Base-by-base conservation (phyloP, 23 red algal species). In the Agarophyton chilense region DNA sequence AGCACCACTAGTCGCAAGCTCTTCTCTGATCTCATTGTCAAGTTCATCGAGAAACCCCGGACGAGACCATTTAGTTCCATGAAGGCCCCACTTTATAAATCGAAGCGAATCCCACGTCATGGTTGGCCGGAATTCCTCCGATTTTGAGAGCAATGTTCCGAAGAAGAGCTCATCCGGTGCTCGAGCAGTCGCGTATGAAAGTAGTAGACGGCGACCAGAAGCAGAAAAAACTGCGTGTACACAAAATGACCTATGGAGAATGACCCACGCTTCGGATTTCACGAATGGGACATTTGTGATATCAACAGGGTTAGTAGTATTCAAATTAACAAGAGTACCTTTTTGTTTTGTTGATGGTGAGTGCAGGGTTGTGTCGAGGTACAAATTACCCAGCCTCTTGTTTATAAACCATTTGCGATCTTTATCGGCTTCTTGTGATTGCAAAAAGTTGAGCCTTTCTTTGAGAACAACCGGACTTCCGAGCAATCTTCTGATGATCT, bases 151-250 rank as follows among this genome's bases (percentile, higher is more conserved):
- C 38, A 84, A 31, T 12, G 84, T 90, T 50, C 77, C 84, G 52
- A 95, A 95, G 65, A 82, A 95, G 32, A 83, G 85, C 57, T 95
- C 92, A 46, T 88, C 83, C 6, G 92, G 32, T 31, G 80, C 79
- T 16, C 72, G 76, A 4, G 92, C 78, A 19, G 52, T 78, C 40
- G 78, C 92, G 67, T 89, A 89, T 2, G 76, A 62, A 39, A 83
- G 53, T 19, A 89, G 67, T 52, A 95, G 65, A 17, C 76, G 64
- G 17, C 83, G 77, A 17, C 82, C 92, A 41, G 71, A 67, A 28
- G 83, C 41, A 9, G 85, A 80, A 61, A 40, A 33, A 39, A 90
- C 80, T 2, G 87, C 55, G 55, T 75, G 66, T 19, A 89, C 71
- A 29, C 63, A 88, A 74, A 95, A 95, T 10, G 77, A 79, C 33